Evolutionary conservation across 2,329 filamentous ascomycete species (phyloP).

Genomic region (Arthrobotrys sphaeroides): DNA sequence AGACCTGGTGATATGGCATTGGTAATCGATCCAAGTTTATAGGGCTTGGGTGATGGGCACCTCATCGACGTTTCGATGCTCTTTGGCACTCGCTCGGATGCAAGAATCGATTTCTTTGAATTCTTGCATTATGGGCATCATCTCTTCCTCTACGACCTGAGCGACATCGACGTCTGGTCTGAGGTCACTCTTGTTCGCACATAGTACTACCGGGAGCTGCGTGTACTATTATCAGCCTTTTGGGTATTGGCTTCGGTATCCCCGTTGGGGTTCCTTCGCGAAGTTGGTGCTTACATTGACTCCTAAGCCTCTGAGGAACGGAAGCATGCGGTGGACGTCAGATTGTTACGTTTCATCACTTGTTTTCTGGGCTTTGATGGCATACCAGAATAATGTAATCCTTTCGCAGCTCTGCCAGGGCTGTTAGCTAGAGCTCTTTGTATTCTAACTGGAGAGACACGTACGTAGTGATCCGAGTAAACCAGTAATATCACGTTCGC

Average conservation of each 20-base stretch:
- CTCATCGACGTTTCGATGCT: constrained; percentile 58
- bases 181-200: constrained; percentile 96
- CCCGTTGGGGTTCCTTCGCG: not conserved
- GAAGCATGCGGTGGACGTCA: constrained; percentile 67
- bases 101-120: constrained; percentile 95
- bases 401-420: constrained; percentile 82
- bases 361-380: not conserved
- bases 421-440: constrained; percentile 26
- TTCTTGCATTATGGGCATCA: constrained; percentile 97
- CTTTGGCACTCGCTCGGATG: constrained; percentile 75
- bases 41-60: constrained; percentile 4
- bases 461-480: constrained; percentile 89
- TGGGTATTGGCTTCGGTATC: too few relatives aligned
- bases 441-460: not conserved
- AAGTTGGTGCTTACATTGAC: constrained; percentile 75
- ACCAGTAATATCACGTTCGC: constrained; percentile 96
- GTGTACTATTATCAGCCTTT: too few relatives aligned
- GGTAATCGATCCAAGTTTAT: not conserved
- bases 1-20: constrained; percentile 68
- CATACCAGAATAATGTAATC: constrained; percentile 87
- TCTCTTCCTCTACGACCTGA: constrained; percentile 93
- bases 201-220: constrained; percentile 82
- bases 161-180: constrained; percentile 77
- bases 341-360: not conserved
- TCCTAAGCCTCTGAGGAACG: constrained; percentile 95